Base-by-base conservation (phyloP, 148 eudicot species). In the Beta vulgaris region DNA sequence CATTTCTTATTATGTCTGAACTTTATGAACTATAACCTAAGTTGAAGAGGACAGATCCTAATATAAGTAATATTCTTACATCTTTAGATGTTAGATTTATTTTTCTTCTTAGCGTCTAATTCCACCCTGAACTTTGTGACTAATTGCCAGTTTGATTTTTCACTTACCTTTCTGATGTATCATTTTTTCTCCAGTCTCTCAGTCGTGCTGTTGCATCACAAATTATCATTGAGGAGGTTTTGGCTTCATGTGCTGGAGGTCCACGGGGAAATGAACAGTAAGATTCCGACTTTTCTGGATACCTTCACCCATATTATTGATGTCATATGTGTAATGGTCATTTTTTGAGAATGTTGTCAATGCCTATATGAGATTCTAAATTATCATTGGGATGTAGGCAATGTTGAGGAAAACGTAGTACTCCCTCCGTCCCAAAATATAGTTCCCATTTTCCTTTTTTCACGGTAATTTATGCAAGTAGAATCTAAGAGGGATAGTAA, bases 181-280 rank as follows among this genome's bases (percentile, higher is more conserved):
- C 63, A 39, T 35, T 76, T 16, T n/a, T 39, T 71, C 44, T 80
- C 59, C 85, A 96, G 99, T 84, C 90, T 80, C 72, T 96, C 71
- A 85, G 90, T 68, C 98, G 98, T 42, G 77, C 83, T 71, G 78
- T 80, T 81, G 91, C 93, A 72, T 78, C 89, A 64, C 85, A 89
- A 81, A 88, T 96, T 83, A 74, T 92, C 34, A 81, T 76, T 76
- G 97, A 91, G 86, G 99, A 91, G 78, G 84, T 91, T 57, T 81
- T 96, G 82, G 84, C 89, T 75, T 91, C 97, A 29, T 89, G 94
- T 82, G 80, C 94, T 77, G 87, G 90, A 68, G 98, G 97, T 78
- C 91, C 99, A 69, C 97, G 93, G 36, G 98, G 97, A 77, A 96
- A 91, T 78, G 93, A 96, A 85, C 99, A 96, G 98, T 92, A 85